phyloP scores from a whole-genome alignment of 768 basidiomycete species.

The Kwoniella dendrophila region DNA sequence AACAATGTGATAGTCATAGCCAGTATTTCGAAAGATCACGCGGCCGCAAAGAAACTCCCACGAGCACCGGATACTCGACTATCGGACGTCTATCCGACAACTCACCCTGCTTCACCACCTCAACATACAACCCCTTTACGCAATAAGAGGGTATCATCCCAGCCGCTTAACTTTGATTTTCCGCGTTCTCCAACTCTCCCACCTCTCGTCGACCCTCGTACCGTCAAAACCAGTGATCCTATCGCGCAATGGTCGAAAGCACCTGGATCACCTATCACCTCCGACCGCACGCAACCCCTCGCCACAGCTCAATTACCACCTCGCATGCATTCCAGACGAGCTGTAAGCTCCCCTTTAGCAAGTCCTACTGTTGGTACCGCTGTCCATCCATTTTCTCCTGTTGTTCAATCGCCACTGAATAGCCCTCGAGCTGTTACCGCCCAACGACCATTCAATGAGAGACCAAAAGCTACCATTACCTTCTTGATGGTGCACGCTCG shows the following conservation, averaged over 20 bases:
- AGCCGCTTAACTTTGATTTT: constrained; percentile 25
- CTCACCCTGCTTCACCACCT: neutral
- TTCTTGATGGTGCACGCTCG: constrained; percentile 27
- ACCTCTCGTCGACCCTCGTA: constrained; percentile 21
- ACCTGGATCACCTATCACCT: neutral
- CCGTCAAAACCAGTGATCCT: constrained; percentile 1
- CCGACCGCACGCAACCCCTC: neutral
- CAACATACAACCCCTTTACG: neutral
- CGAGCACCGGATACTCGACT: no score
- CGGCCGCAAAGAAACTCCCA: no score
- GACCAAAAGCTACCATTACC: constrained; percentile 20
- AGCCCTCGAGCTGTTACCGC: neutral
- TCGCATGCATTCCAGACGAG: constrained; percentile 2
- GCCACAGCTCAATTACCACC: constrained; percentile 21
- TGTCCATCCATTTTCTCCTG: neutral
- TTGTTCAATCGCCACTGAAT: neutral
- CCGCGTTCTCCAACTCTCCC: constrained; percentile 34
- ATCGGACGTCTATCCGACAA: neutral
- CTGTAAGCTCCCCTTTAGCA: constrained; percentile 20
- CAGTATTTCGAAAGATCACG: constrained; percentile 17
- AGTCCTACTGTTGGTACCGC: constrained; percentile 12
- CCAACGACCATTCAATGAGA: neutral
- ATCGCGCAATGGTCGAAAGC: constrained; percentile 16
- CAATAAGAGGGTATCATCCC: constrained; percentile 12
- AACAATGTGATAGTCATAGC: constrained; percentile 19